A percentile compares a stretch with the other conserved stretches of the same genome.
Conservation (phyloP, 768 basidiomycete species). For the Gyrodon lividus region DNA sequence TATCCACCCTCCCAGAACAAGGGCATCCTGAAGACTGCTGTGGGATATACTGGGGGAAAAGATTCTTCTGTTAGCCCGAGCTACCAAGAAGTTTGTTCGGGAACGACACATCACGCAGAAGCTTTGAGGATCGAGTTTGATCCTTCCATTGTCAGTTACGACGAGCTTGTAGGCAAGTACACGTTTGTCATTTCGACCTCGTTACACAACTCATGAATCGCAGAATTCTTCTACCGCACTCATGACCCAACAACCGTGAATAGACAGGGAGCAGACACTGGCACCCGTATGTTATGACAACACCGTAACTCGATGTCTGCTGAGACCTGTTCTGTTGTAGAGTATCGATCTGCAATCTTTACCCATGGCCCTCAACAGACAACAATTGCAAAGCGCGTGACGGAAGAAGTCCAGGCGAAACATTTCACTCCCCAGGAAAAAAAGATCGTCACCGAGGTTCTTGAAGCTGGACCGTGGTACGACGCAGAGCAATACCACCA, state of each 20-base stretch:
- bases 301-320: background rate
- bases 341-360: slow-evolving; percentile 95
- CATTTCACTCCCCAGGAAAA: slow-evolving; percentile 71
- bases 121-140: slow-evolving; percentile 86
- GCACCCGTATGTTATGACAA: slow-evolving; percentile 60
- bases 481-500: slow-evolving; percentile 85
- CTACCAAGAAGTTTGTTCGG: slow-evolving; percentile 77
- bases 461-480: slow-evolving; percentile 73
- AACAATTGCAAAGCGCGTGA: slow-evolving; percentile 70
- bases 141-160: slow-evolving; percentile 73
- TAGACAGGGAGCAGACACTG: slow-evolving; percentile 73
- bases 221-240: slow-evolving; percentile 93
- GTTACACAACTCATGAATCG: background rate
- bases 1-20: slow-evolving; percentile 69
- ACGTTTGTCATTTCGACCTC: background rate
- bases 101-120: slow-evolving; percentile 86
- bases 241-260: slow-evolving; percentile 90
- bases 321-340: slow-evolving; percentile 35
- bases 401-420: slow-evolving; percentile 78
- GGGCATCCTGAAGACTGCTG: slow-evolving; percentile 70
- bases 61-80: slow-evolving; percentile 51
- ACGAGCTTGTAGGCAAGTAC: slow-evolving; percentile 77
- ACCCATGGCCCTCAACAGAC: slow-evolving; percentile 71
- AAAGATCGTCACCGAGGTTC: slow-evolving; percentile 79
- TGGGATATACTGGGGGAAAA: slow-evolving; percentile 80